phyloP scores from a whole-genome alignment of 2,329 filamentous ascomycete species.

The Cytospora piceicola region DNA sequence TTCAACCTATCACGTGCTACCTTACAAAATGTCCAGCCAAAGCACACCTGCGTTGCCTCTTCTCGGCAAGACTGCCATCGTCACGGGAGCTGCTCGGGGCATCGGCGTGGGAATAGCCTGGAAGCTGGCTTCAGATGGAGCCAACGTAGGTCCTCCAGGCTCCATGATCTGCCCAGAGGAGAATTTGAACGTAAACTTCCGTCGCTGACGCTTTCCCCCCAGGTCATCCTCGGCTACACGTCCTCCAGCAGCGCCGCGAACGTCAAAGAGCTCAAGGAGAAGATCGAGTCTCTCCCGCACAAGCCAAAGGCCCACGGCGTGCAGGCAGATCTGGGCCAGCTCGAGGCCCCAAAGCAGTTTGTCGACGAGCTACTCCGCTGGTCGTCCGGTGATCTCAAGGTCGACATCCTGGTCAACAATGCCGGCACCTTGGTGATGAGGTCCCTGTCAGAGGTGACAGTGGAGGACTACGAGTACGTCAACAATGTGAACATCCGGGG shows the following conservation, averaged over 20 bases:
- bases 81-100: conserved; percentile 43
- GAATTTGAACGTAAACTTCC: background rate
- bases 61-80: conserved; percentile 45
- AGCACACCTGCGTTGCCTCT: conserved; percentile 29
- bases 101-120: conserved; percentile 44
- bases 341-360: conserved; percentile 33
- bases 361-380: conserved; percentile 32
- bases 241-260: conserved; percentile 65
- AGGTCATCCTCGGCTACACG: conserved; percentile 62
- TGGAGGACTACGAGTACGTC: conserved; percentile 56
- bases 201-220: background rate
- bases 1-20: too few species aligned
- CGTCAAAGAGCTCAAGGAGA: conserved; percentile 61
- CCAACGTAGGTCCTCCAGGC: conserved; percentile 30
- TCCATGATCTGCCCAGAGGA: too few species aligned
- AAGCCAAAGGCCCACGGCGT: conserved; percentile 32
- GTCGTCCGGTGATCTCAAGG: conserved; percentile 25
- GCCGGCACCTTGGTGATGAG: conserved; percentile 40
- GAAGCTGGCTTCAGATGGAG: conserved; percentile 41
- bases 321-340: conserved; percentile 34
- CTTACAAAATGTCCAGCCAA: background rate
- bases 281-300: conserved; percentile 57
- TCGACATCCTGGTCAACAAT: conserved; percentile 46
- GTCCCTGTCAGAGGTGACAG: conserved; percentile 46
- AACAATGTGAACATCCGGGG: conserved; percentile 63